A percentile compares a stretch with the other conserved stretches of the same genome.
Evolutionary conservation across 202 grass and related monocot genomes (phyloP).

Genomic region (Schoenoplectus triqueter): DNA sequence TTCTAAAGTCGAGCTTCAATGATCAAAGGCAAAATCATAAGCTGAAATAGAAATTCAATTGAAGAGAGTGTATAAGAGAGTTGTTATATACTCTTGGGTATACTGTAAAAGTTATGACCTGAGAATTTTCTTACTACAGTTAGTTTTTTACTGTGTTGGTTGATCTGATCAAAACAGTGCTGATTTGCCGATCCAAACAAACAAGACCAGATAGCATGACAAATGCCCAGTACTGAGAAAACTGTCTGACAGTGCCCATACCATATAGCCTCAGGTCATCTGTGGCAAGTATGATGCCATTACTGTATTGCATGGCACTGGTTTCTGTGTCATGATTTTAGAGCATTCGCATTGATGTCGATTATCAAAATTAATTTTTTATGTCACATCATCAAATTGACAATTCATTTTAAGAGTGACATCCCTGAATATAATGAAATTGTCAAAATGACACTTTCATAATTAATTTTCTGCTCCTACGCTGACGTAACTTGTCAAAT

Average conservation of each 20-base stretch:
- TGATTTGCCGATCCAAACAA: neutral
- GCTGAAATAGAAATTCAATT: neutral
- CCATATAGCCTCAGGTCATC: neutral
- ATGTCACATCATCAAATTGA: no score
- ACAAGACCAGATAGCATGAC: neutral
- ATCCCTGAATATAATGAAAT: no score
- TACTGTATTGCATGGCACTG: neutral
- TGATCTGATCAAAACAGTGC: conserved; percentile 10
- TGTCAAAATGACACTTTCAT: no score
- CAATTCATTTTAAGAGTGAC: no score
- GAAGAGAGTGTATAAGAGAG: no score
- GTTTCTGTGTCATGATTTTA: neutral
- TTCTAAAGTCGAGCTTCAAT: neutral
- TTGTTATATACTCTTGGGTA: no score
- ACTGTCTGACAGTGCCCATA: conserved; percentile 26
- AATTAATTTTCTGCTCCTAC: no score
- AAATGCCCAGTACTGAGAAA: conserved; percentile 1
- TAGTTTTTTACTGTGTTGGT: conserved; percentile 9
- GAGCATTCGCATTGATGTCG: no score
- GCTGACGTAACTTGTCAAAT: no score
- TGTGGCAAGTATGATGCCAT: neutral
- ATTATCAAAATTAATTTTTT: no score
- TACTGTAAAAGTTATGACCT: neutral
- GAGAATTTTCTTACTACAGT: neutral
- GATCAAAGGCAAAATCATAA: neutral